A percentile compares a stretch with the other conserved stretches of the same genome.
Evolutionary conservation across 805 yeast genomes (phyloP).

Genomic region (baker's yeast (Saccharomyces cerevisiae)): DNA sequence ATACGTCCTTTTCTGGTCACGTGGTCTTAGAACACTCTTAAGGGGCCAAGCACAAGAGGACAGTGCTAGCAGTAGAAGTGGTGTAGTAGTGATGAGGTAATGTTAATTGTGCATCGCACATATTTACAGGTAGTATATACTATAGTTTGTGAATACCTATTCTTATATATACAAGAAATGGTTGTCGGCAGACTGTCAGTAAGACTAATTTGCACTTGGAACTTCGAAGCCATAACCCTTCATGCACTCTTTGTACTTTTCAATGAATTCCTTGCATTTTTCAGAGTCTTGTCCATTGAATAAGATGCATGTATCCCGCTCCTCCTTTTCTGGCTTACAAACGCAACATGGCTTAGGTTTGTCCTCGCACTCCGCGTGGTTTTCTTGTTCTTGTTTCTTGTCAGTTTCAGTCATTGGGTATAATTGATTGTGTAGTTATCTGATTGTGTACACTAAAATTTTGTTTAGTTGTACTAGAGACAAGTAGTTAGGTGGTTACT

Average conservation of each 20-base stretch:
- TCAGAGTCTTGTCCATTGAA: conserved; percentile 69
- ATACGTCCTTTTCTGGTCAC: neutral
- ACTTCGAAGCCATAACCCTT: conserved; percentile 72
- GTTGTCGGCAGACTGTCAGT: conserved; percentile 2
- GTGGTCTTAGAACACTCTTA: neutral
- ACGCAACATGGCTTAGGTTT: conserved; percentile 97
- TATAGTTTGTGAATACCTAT: neutral
- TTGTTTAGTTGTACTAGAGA: neutral
- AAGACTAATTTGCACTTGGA: conserved; percentile 22
- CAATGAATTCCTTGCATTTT: conserved; percentile 66
- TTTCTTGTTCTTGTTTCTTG: neutral
- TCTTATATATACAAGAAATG: neutral
- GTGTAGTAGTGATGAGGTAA: neutral
- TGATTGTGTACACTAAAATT: neutral
- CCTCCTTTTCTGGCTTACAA: conserved; percentile 72
- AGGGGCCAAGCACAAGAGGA: neutral
- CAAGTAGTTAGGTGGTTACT: neutral
- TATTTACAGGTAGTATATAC: neutral
- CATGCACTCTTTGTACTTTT: conserved; percentile 80
- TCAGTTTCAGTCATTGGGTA: neutral
- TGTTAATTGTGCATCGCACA: neutral
- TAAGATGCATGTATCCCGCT: conserved; percentile 81
- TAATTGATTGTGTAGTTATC: neutral
- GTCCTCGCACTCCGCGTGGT: conserved; percentile 4
- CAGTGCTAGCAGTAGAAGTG: neutral